Evolutionary conservation across 495 filamentous ascomycete genomes (phyloP), one percentile per base, ranked within the genome.

Genomic region (Paragyromitra xinjiangensis): DNA sequence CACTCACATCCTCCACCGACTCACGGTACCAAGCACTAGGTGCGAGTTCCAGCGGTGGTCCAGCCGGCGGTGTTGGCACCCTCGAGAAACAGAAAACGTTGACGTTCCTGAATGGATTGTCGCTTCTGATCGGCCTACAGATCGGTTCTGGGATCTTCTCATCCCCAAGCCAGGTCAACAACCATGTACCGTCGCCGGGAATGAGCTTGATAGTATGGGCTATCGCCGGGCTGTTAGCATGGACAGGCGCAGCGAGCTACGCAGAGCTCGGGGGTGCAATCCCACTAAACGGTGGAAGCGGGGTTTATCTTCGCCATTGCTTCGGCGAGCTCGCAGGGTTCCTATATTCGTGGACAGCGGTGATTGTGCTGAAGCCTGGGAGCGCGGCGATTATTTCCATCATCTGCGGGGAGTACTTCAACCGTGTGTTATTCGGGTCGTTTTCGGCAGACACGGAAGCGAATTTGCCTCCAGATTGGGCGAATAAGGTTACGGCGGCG

Each of bases 71-170:
- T 8, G 86, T 73, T 16, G 81, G 81, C 3, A 92, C 91, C 8
- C 84, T 99, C 75, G 95, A 99, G 85, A 94, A 93, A 82, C 92
- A 97, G 84, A 99, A 99, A 86, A 95, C 93, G 0, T 83, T 99
- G 81, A 97, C 96, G 16, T 98, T 95, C 78, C 82, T 98, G 40
- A 99, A 98, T 84, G 95, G 96, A 0, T 83, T 99, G 44, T 95
- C 93, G 19, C 85, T 99, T 19, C 91, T 98, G 19, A 89, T 98
- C 9, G 95, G 96, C 6, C 81, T 99, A 61, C 95, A 98, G 83
- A 98, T 99, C 79, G 95, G 95, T n/a, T 94, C 92, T 19, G 95
- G 95, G 1, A 98, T 99, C 80, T 99, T 99, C 85, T 95, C 93
- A 9, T 94, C 93, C 39, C 95, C 95, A 0, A 93, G 92, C 75